A percentile compares a stretch with the other conserved stretches of the same genome.
phyloP scores from a whole-genome alignment of 495 filamentous ascomycete species.

The Elaphomyces granulatus region DNA sequence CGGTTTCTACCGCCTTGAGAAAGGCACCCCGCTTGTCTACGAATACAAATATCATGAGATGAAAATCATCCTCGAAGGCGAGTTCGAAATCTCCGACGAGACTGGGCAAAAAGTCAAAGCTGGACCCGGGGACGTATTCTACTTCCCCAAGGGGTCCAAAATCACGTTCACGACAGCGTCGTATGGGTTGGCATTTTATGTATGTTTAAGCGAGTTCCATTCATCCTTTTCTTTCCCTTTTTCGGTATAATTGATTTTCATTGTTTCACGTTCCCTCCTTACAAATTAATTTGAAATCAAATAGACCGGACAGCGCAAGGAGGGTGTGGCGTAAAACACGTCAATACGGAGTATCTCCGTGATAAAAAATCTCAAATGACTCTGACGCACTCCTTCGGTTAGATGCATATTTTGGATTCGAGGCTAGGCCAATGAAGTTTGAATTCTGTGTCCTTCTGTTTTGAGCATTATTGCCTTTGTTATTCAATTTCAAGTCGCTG shows the following conservation, averaged over 20 bases:
- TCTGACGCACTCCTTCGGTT: too few species aligned
- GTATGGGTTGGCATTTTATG: constrained; percentile 57
- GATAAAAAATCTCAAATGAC: too few species aligned
- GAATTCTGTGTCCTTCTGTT: too few species aligned
- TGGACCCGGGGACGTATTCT: constrained; percentile 58
- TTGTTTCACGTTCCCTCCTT: neutral
- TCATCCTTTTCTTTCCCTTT: neutral
- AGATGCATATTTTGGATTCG: too few species aligned
- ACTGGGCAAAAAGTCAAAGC: constrained; percentile 54
- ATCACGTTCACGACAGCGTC: constrained; percentile 61
- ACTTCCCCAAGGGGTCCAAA: constrained; percentile 61
- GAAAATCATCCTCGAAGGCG: constrained; percentile 69
- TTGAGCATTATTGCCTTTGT: too few species aligned
- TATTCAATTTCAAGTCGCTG: too few species aligned
- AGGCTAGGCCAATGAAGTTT: too few species aligned
- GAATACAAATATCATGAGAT: constrained; percentile 65
- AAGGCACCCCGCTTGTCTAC: constrained; percentile 59
- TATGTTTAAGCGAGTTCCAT: too few species aligned
- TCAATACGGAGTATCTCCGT: too few species aligned
- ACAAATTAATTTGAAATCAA: constrained; percentile 7
- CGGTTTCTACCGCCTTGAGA: constrained; percentile 63
- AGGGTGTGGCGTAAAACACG: constrained; percentile 25
- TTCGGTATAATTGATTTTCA: too few species aligned
- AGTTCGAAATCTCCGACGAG: constrained; percentile 59
- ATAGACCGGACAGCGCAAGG: constrained; percentile 32